A percentile compares a stretch with the other conserved stretches of the same genome.
These are phyloP conservation scores for Naganishia kalamii DNA, from an alignment of 768 basidiomycete species.

Conservation along the genomic window DNA sequence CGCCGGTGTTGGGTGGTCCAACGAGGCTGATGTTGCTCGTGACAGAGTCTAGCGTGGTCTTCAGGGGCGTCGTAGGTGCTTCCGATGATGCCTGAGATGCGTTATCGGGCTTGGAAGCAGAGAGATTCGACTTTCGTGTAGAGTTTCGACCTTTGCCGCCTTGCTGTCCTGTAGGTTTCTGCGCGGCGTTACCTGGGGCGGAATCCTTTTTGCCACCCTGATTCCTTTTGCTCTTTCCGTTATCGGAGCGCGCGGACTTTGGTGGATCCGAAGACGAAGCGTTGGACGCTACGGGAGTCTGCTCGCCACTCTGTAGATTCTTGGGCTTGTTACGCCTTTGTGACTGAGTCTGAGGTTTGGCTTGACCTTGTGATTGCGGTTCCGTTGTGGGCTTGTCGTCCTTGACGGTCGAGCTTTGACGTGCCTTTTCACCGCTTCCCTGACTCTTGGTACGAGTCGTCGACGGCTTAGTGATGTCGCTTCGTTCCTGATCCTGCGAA, in stretches of 20 bases:
- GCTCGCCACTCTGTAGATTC: neutral
- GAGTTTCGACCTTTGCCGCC: neutral
- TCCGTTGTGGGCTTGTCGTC: neutral
- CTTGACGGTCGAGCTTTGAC: neutral
- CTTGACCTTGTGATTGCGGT: neutral
- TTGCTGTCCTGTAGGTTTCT: neutral
- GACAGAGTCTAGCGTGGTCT: neutral
- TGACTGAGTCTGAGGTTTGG: slow-evolving; percentile 2
- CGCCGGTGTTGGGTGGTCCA: neutral
- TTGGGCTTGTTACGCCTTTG: slow-evolving; percentile 15
- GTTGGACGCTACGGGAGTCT: neutral
- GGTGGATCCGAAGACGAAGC: neutral
- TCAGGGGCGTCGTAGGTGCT: neutral
- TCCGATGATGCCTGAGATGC: neutral
- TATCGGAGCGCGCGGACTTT: neutral
- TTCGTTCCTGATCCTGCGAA: neutral
- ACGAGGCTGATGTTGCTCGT: neutral
- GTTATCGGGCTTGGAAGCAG: neutral
- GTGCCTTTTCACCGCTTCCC: neutral
- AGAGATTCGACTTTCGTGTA: slow-evolving; percentile 7
- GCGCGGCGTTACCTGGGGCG: neutral
- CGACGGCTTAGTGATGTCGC: neutral
- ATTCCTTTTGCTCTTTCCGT: slow-evolving; percentile 1
- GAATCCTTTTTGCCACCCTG: neutral
- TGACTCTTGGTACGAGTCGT: neutral